Conservation (phyloP, 2,329 filamentous ascomycete species). For the Knufia petricola region DNA sequence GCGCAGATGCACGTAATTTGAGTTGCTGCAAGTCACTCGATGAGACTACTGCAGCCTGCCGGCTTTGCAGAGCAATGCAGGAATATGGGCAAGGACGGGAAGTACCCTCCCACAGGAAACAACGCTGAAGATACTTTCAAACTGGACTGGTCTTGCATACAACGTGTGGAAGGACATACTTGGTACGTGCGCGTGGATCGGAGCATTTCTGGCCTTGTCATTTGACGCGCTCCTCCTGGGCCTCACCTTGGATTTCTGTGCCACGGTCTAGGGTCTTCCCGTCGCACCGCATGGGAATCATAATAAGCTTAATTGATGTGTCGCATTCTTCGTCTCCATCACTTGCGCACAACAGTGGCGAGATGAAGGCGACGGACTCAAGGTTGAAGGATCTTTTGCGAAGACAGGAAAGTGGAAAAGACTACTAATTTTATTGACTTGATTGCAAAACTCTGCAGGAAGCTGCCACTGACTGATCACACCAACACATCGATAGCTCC, state of each 20-base stretch:
- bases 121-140: constrained; percentile 4
- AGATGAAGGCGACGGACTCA: no score
- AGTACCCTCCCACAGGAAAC: constrained; percentile 1
- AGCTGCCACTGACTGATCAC: not conserved
- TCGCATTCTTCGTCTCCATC: not conserved
- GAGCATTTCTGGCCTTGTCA: not conserved
- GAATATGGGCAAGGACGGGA: not conserved
- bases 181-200: not conserved
- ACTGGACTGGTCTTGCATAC: constrained; percentile 5
- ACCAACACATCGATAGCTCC: not conserved
- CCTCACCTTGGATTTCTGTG: not conserved
- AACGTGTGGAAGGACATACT: not conserved
- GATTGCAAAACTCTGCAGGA: not conserved
- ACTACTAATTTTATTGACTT: not conserved
- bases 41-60: constrained; percentile 2
- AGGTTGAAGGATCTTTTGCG: no score
- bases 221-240: no score
- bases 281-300: constrained; percentile 1
- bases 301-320: constrained; percentile 1
- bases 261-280: not conserved
- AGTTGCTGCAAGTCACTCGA: constrained; percentile 8
- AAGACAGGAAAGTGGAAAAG: no score
- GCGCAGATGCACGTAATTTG: constrained; percentile 6
- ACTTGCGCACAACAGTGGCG: no score
- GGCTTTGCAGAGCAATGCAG: no score